phyloP scores from a whole-genome alignment of 371 early-diverging fungal genomes.

The Mortierella sp. region DNA sequence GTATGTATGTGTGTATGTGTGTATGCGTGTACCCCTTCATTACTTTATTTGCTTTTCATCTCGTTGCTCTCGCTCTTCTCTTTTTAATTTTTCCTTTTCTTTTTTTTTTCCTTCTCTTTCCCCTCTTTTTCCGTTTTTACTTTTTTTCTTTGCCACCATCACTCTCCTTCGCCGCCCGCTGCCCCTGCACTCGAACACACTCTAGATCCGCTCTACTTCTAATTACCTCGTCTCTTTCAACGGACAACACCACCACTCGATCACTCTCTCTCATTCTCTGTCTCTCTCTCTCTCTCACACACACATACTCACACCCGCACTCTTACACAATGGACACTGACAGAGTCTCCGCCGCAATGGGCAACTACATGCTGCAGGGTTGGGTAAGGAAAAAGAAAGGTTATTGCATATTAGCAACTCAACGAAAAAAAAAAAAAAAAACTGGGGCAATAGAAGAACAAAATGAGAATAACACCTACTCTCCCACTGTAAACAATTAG shows the following conservation, averaged over 20 bases:
- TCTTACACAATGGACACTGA: conserved; percentile 29
- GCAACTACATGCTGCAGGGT: conserved; percentile 51
- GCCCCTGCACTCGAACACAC: too few relatives aligned
- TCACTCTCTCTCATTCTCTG: neutral
- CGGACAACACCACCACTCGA: conserved; percentile 1
- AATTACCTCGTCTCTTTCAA: neutral
- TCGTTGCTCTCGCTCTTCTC: neutral
- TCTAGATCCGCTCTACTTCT: neutral
- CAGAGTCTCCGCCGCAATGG: conserved; percentile 55
- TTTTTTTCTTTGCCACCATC: neutral
- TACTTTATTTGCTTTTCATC: neutral
- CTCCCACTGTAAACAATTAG: conserved; percentile 12
- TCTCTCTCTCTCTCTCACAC: neutral
- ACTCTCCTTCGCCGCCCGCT: neutral
- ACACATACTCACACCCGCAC: too few relatives aligned
- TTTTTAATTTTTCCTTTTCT: neutral
- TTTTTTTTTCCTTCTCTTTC: neutral
- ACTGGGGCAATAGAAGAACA: neutral
- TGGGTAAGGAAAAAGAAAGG: conserved; percentile 37
- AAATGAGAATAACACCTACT: neutral
- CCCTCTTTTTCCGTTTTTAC: neutral
- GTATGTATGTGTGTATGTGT: neutral
- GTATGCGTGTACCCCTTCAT: neutral
- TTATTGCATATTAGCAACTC: neutral
- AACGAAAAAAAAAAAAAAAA: too few relatives aligned